Percentiles rank a stretch among this genome's conserved stretches.
Conservation (phyloP, 2,329 filamentous ascomycete genomes). For the Diaporthe caulivora region DNA sequence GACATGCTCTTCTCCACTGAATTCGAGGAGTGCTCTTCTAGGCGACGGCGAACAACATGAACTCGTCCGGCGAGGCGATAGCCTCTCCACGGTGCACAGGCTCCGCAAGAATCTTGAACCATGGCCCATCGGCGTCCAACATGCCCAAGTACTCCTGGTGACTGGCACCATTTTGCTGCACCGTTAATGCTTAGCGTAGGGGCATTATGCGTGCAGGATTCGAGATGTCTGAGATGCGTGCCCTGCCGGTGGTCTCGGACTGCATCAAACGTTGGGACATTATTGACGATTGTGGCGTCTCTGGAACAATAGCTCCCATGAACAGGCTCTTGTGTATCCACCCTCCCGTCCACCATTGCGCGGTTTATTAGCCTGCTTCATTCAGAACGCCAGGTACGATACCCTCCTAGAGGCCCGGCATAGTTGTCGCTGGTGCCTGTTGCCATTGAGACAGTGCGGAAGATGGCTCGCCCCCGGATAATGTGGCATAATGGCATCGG, state of each 20-base stretch:
- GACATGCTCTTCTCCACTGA: not conserved
- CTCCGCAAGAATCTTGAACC: not conserved
- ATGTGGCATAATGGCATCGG: not conserved
- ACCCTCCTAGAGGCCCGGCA: not conserved
- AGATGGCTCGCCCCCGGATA: not conserved
- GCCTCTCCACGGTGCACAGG: not conserved
- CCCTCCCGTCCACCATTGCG: not conserved
- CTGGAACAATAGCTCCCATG: conserved; percentile 3
- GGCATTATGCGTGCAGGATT: not conserved
- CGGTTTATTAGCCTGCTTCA: not conserved
- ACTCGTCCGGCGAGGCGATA: not conserved
- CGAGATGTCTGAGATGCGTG: not conserved
- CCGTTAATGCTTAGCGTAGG: conserved; percentile 3
- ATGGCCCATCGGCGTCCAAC: not conserved
- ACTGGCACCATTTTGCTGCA: not conserved
- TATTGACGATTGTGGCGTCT: conserved; percentile 20
- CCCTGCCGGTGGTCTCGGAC: conserved; percentile 13
- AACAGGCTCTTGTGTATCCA: not conserved
- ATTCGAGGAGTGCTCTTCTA: not conserved
- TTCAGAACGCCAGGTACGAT: not conserved
- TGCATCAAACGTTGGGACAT: conserved; percentile 6
- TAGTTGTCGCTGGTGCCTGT: not conserved
- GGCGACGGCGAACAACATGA: not conserved
- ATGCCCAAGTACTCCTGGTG: not conserved
- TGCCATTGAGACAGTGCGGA: not conserved